These are phyloP conservation scores for Trichoderma asperellum DNA, from an alignment of 2,329 filamentous ascomycete species.

Conservation along the genomic window DNA sequence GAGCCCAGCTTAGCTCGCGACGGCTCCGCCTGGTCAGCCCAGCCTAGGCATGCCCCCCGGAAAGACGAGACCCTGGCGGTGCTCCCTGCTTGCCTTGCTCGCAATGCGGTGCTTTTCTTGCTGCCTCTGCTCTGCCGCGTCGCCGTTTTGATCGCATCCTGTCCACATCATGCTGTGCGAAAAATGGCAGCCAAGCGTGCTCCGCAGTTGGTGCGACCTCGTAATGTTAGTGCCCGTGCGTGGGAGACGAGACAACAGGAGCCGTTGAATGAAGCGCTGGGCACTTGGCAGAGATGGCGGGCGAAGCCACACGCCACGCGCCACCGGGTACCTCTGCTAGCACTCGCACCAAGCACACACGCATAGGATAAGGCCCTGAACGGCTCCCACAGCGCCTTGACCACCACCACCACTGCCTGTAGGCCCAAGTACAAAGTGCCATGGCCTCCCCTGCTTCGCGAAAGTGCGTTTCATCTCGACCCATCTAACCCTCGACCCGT, in stretches of 20 bases:
- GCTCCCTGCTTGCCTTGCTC: constrained; percentile 11
- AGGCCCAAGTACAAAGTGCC: constrained; percentile 11
- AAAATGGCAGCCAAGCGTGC: background rate
- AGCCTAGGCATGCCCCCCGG: constrained; percentile 26
- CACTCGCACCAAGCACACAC: background rate
- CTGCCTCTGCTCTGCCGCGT: background rate
- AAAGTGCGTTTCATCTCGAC: constrained; percentile 28
- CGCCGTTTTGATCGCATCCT: background rate
- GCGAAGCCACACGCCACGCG: background rate
- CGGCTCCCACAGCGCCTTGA: background rate
- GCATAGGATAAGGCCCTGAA: background rate
- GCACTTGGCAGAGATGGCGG: background rate
- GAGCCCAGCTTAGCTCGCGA: constrained; percentile 1
- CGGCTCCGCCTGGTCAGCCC: constrained; percentile 28
- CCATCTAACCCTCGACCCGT: constrained; percentile 28
- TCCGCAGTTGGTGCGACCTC: background rate
- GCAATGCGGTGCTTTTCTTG: background rate
- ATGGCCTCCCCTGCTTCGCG: constrained; percentile 25
- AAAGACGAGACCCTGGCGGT: background rate
- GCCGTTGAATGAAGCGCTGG: too few species aligned
- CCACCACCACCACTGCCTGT: background rate
- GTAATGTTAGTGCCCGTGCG: background rate
- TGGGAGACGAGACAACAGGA: background rate
- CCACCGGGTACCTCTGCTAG: background rate
- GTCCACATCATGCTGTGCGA: background rate